Base-by-base conservation (phyloP, 106 monocot genomes). In the Platanthera guangdongensis region DNA sequence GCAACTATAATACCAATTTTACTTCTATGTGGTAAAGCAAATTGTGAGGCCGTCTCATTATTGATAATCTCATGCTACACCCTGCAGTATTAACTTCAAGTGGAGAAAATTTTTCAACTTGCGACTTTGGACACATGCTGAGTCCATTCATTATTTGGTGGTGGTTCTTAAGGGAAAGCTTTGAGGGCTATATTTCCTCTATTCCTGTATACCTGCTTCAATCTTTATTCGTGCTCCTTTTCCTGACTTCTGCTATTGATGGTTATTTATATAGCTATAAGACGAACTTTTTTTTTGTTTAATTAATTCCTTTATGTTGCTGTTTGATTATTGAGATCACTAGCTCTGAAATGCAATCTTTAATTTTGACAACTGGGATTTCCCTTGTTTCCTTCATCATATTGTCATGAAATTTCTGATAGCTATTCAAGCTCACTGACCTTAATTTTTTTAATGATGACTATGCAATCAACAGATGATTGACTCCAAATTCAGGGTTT, bases 401-500 rank as follows among this genome's bases (percentile, higher is more conserved):
- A 64, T 1, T 65, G 32, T 65, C 11, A 32, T 65, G 65, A 32
- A 65, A 12, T 65, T 65, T 65, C 65, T 65, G 30, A 65, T 65
- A 32, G 6, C 13, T 30, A 10, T 32, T 32, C 65, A 65, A 11
- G 65, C 65, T 32, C 18, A 60, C 65, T 65, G 32, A 65, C 65
- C 32, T 65, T 60, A 60, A 54, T 65, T 39, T 50, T 30, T 10
- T 18, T 78, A 25, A 59, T 55, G 21, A 46, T 76, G 52, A 19
- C 72, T 39, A 18, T 50, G 45, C 80, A 81, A 47, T 80, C 62
- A 74, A 78, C 88, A 97, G 99, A 89, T 88, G 87, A 82, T 94
- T 50, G 92, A 94, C 73, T 80, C 87, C 63, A 89, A 87, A 81
- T 99, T 99, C 77, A 87, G 54, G 68, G 90, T 92, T 62, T 80